Conservation (phyloP, 805 yeast species). For the Kodamaea kakaduensis region DNA sequence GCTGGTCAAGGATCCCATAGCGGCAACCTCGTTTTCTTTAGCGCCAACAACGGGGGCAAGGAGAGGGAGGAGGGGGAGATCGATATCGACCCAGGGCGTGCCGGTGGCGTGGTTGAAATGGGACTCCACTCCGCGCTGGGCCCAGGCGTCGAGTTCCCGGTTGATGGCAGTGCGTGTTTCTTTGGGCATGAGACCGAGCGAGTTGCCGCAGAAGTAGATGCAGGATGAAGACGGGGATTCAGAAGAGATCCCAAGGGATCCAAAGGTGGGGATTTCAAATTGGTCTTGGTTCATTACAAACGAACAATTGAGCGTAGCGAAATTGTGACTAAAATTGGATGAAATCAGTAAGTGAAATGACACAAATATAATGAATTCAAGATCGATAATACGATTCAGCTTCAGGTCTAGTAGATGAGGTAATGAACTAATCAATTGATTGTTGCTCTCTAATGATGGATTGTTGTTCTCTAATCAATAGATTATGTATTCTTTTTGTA, state of each 20-base stretch:
- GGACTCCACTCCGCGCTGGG: conserved; percentile 72
- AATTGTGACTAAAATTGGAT: not conserved
- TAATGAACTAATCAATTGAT: too few relatives aligned
- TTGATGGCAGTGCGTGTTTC: conserved; percentile 52
- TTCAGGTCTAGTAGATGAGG: too few relatives aligned
- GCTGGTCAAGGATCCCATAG: conserved; percentile 81
- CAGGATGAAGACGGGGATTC: conserved; percentile 22
- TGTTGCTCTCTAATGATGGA: too few relatives aligned
- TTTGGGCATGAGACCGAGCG: conserved; percentile 87
- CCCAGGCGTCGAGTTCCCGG: conserved; percentile 80
- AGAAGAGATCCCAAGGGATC: conserved; percentile 49
- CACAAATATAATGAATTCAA: too few relatives aligned
- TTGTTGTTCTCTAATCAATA: too few relatives aligned
- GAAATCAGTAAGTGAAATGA: not conserved
- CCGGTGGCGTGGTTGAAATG: conserved; percentile 70
- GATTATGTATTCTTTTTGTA: too few relatives aligned
- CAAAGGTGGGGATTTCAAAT: conserved; percentile 66
- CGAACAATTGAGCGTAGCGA: not conserved
- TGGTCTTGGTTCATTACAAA: conserved; percentile 40
- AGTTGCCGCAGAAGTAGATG: conserved; percentile 83
- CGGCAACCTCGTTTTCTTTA: conserved; percentile 68
- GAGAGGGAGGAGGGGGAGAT: conserved; percentile 66
- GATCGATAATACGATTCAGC: too few relatives aligned
- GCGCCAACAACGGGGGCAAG: conserved; percentile 80
- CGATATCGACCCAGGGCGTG: conserved; percentile 82